Percentiles rank a stretch among this genome's conserved stretches.
phyloP scores from a whole-genome alignment of 495 filamentous ascomycete species.

The Penicillium crystallinum region DNA sequence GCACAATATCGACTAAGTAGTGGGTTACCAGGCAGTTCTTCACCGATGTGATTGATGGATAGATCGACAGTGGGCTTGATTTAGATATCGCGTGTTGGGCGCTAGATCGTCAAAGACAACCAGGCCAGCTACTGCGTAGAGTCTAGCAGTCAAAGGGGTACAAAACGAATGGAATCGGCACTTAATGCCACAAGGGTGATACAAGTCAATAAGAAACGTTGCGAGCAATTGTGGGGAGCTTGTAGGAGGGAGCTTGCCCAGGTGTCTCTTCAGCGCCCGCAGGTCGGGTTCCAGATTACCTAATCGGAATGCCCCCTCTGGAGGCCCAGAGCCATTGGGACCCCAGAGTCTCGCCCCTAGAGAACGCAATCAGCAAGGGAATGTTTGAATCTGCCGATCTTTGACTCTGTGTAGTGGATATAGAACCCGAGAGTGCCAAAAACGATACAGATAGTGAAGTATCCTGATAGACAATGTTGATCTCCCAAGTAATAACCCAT shows the following conservation, averaged over 20 bases:
- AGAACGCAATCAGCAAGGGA: too few relatives aligned
- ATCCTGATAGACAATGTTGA: too few relatives aligned
- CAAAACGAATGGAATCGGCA: conserved; percentile 58
- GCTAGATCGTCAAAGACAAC: neutral
- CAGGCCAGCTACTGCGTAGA: neutral
- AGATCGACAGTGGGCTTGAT: neutral
- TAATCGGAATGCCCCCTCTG: neutral
- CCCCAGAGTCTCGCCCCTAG: neutral
- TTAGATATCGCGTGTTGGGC: neutral
- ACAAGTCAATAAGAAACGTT: conserved; percentile 7
- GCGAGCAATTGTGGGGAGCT: conserved; percentile 1
- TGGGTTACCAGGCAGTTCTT: neutral
- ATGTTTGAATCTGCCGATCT: too few relatives aligned
- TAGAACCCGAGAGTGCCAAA: too few relatives aligned
- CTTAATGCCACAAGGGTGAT: conserved; percentile 40
- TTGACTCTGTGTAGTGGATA: too few relatives aligned
- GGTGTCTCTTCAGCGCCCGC: neutral
- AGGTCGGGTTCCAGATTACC: neutral
- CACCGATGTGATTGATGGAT: neutral
- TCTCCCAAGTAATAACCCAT: too few relatives aligned
- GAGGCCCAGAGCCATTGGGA: too few relatives aligned
- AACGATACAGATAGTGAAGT: too few relatives aligned
- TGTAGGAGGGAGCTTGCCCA: neutral
- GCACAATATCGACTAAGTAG: neutral
- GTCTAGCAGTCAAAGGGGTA: neutral